Evolutionary conservation across 192 early-diverging fungal genomes (phyloP).

Genomic region (Backusella morwellensis): DNA sequence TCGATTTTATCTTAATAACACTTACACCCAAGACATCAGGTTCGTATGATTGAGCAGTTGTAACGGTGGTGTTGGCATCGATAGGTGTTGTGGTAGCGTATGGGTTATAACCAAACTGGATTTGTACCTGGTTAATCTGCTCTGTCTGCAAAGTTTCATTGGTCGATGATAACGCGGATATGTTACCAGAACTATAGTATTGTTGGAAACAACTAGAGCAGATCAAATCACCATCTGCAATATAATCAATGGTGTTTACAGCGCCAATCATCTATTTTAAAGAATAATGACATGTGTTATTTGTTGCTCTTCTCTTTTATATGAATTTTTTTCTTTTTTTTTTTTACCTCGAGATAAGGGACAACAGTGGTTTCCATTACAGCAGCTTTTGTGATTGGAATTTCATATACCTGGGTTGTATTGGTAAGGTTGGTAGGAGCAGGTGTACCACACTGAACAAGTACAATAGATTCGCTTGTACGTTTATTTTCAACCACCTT

Average conservation of each 20-base stretch:
- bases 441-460: slow-evolving; percentile 73
- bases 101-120: slow-evolving; percentile 38
- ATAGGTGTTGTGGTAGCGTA: slow-evolving; percentile 37
- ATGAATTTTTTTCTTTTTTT: background rate
- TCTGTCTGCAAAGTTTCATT: slow-evolving; percentile 46
- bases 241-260: slow-evolving; percentile 31
- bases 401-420: slow-evolving; percentile 42
- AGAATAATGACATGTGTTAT: background rate
- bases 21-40: slow-evolving; percentile 50
- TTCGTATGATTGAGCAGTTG: slow-evolving; percentile 45
- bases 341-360: slow-evolving; percentile 46
- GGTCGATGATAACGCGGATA: slow-evolving; percentile 36
- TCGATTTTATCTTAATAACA: background rate
- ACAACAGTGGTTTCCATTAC: slow-evolving; percentile 39
- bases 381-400: slow-evolving; percentile 45
- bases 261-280: slow-evolving; percentile 41
- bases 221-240: slow-evolving; percentile 37
- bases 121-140: slow-evolving; percentile 47
- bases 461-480: slow-evolving; percentile 55
- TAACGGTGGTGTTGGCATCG: slow-evolving; percentile 43
- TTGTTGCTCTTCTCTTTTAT: background rate
- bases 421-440: slow-evolving; percentile 39
- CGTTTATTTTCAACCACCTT: slow-evolving; percentile 62
- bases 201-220: slow-evolving; percentile 53
- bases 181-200: slow-evolving; percentile 12